Evolutionary conservation across 768 basidiomycete species (phyloP).

Genomic region (Hemileccinum rubropunctum): DNA sequence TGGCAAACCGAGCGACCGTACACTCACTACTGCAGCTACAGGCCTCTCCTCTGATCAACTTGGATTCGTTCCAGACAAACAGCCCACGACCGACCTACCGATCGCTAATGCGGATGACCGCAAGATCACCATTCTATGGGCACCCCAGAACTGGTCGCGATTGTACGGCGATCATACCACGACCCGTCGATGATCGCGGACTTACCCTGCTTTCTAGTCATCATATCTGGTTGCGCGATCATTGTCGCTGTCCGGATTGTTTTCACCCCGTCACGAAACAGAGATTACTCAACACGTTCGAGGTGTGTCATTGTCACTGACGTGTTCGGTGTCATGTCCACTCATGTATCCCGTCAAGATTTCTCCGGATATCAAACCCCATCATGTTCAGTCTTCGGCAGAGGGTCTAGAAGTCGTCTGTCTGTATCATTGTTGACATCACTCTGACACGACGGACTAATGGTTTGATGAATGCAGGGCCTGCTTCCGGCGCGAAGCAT

Average conservation of each 20-base stretch:
- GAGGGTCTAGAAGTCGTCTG: slow-evolving; percentile 77
- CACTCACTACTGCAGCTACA: neutral
- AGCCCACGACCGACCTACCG: slow-evolving; percentile 38
- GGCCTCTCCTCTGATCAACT: slow-evolving; percentile 27
- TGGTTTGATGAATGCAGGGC: slow-evolving; percentile 17
- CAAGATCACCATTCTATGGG: slow-evolving; percentile 72
- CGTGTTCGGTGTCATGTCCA: neutral
- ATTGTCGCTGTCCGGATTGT: slow-evolving; percentile 85
- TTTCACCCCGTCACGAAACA: slow-evolving; percentile 90
- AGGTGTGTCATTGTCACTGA: slow-evolving; percentile 42
- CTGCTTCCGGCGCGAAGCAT: slow-evolving; percentile 33
- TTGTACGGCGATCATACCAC: slow-evolving; percentile 52
- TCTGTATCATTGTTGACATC: slow-evolving; percentile 33
- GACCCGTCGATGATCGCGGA: neutral
- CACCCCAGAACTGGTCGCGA: slow-evolving; percentile 66
- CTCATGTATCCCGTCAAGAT: slow-evolving; percentile 49
- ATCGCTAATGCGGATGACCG: slow-evolving; percentile 53
- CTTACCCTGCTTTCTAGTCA: slow-evolving; percentile 52
- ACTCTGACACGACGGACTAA: neutral
- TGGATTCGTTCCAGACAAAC: slow-evolving; percentile 21
- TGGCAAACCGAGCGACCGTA: neutral
- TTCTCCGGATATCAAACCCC: slow-evolving; percentile 67
- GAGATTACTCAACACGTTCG: slow-evolving; percentile 81
- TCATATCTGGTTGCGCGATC: slow-evolving; percentile 88
- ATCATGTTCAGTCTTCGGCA: slow-evolving; percentile 48